These are phyloP conservation scores for Funneliformis mosseae DNA, from an alignment of 192 early-diverging fungal species.

Conservation along the genomic window DNA sequence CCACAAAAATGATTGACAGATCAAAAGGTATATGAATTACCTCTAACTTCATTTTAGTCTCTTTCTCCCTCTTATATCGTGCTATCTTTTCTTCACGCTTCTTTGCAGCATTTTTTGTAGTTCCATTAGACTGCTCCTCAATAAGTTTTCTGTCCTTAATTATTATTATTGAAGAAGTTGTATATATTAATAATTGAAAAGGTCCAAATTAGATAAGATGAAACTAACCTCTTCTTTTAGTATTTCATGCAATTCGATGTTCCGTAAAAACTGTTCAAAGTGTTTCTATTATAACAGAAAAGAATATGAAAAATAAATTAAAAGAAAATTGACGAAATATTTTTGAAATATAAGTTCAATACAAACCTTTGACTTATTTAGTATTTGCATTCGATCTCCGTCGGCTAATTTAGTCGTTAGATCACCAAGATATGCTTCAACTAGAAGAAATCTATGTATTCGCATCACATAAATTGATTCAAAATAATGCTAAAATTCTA, in stretches of 20 bases:
- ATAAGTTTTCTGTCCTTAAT: slow-evolving; percentile 45
- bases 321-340: not conserved
- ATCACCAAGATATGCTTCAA: slow-evolving; percentile 61
- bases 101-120: slow-evolving; percentile 51
- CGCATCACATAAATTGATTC: not conserved
- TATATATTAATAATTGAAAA: slow-evolving; percentile 39
- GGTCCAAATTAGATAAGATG: slow-evolving; percentile 32
- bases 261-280: slow-evolving; percentile 42
- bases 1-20: not conserved
- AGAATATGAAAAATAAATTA: not conserved
- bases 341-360: not conserved
- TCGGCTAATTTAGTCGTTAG: slow-evolving; percentile 48
- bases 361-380: slow-evolving; percentile 56
- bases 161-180: slow-evolving; percentile 40
- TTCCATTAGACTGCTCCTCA: slow-evolving; percentile 45
- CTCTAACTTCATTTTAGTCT: slow-evolving; percentile 59
- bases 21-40: slow-evolving; percentile 3
- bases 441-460: slow-evolving; percentile 54
- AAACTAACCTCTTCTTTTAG: slow-evolving; percentile 32
- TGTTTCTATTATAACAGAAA: slow-evolving; percentile 37
- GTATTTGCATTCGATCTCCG: slow-evolving; percentile 45
- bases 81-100: slow-evolving; percentile 73
- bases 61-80: slow-evolving; percentile 77
- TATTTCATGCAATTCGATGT: slow-evolving; percentile 43
- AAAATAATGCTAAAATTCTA: not conserved